phyloP scores from a whole-genome alignment of 371 early-diverging fungal genomes.

The Mucor circinelloides region DNA sequence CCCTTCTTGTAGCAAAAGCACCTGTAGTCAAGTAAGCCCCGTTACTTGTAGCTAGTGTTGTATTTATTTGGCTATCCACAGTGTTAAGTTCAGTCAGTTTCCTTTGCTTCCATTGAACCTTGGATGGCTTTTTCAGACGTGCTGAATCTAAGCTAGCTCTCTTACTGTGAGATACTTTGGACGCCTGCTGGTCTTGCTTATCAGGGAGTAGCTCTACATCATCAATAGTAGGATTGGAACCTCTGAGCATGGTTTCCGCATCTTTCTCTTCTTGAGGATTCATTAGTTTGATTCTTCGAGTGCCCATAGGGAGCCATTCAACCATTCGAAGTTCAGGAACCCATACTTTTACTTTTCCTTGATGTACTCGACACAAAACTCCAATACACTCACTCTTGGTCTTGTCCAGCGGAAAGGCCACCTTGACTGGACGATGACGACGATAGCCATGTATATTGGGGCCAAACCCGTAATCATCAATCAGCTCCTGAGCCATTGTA shows the following conservation, averaged over 20 bases:
- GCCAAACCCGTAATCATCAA: constrained; percentile 45
- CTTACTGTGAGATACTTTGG: no score
- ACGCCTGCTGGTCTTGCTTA: no score
- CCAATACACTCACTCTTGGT: constrained; percentile 32
- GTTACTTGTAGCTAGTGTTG: neutral
- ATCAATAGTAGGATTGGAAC: neutral
- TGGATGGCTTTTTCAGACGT: neutral
- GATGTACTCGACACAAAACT: constrained; percentile 37
- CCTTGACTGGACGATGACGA: constrained; percentile 49
- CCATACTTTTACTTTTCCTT: constrained; percentile 40
- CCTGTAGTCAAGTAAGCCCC: constrained; percentile 39
- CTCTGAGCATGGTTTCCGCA: neutral
- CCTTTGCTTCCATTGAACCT: neutral
- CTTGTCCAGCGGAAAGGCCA: constrained; percentile 26
- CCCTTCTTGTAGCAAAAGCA: constrained; percentile 50
- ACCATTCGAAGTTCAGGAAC: constrained; percentile 35
- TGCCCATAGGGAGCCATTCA: constrained; percentile 43
- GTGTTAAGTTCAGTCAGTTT: neutral
- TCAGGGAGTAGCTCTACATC: neutral
- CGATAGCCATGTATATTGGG: constrained; percentile 58
- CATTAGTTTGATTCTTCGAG: constrained; percentile 40
- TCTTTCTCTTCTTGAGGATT: constrained; percentile 30
- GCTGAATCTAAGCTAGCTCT: no score
- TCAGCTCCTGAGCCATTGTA: constrained; percentile 49
- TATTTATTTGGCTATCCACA: neutral